Evolutionary conservation across 495 filamentous ascomycete genomes (phyloP).

Genomic region (Penicillium bialowiezense): DNA sequence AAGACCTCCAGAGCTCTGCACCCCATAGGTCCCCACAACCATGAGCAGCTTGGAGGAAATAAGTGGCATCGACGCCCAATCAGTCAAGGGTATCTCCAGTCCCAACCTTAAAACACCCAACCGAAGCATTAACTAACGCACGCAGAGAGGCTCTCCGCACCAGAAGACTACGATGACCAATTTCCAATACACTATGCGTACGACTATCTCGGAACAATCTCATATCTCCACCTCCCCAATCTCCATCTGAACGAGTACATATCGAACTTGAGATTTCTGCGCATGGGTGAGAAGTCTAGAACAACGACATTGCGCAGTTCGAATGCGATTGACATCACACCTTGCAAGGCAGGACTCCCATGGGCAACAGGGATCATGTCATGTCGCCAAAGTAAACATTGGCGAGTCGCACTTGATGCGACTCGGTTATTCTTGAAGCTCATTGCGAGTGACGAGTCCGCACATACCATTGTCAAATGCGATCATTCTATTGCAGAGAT

Average conservation of each 20-base stretch:
- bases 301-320: background rate
- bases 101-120: too few relatives aligned
- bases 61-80: too few relatives aligned
- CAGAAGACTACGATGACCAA: background rate
- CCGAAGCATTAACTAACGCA: too few relatives aligned
- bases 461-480: background rate
- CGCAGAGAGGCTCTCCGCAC: background rate
- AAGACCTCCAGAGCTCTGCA: too few relatives aligned
- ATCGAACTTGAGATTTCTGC: background rate
- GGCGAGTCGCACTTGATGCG: background rate
- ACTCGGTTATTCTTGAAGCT: background rate
- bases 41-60: too few relatives aligned
- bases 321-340: slow-evolving; percentile 2
- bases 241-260: background rate
- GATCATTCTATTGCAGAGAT: slow-evolving; percentile 4
- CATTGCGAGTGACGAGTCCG: background rate
- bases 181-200: slow-evolving; percentile 1
- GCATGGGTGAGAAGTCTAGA: too few relatives aligned
- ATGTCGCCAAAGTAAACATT: slow-evolving; percentile 4
- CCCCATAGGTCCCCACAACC: too few relatives aligned
- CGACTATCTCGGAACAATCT: slow-evolving; percentile 1
- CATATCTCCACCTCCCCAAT: background rate
- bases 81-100: too few relatives aligned
- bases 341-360: background rate
- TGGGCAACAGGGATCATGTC: slow-evolving; percentile 4